These are phyloP conservation scores for Trichocladium uniseriatum DNA, from an alignment of 495 filamentous ascomycete species.

Conservation along the genomic window DNA sequence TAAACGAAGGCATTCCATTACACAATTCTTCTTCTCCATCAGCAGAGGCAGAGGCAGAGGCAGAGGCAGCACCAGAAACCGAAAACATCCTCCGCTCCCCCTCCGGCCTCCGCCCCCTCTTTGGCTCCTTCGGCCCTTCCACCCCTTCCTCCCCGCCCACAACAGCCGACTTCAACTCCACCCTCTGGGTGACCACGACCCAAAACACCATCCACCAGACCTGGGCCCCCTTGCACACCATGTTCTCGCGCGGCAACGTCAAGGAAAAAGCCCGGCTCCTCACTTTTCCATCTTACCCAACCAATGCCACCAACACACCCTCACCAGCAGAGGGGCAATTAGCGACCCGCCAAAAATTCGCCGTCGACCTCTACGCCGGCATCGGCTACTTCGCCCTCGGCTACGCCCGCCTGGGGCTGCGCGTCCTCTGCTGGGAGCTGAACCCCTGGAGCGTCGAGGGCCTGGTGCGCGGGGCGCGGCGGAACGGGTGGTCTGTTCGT, in stretches of 20 bases:
- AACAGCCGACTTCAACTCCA: conserved; percentile 43
- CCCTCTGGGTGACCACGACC: conserved; percentile 65
- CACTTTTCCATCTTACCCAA: no score
- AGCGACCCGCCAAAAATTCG: conserved; percentile 25
- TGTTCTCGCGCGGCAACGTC: conserved; percentile 85
- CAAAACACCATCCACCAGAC: conserved; percentile 77
- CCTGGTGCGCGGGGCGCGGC: conserved; percentile 54
- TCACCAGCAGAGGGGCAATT: neutral
- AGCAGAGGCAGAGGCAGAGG: conserved; percentile 1
- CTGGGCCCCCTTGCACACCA: conserved; percentile 81
- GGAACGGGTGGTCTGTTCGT: conserved; percentile 55
- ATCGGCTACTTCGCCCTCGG: conserved; percentile 89
- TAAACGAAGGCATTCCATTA: conserved; percentile 64
- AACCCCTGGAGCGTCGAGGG: conserved; percentile 86
- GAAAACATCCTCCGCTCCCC: conserved; percentile 65
- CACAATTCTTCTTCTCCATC: conserved; percentile 8
- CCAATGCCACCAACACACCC: no score
- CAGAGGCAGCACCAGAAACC: neutral
- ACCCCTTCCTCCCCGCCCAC: neutral
- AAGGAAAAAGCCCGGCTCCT: conserved; percentile 81
- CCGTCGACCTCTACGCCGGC: conserved; percentile 80
- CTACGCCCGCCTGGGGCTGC: conserved; percentile 62
- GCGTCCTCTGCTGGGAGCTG: conserved; percentile 79
- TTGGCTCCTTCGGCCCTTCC: conserved; percentile 57
- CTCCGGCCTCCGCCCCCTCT: conserved; percentile 47